Base-by-base conservation (phyloP, 148 eudicot genomes). In the Chenopodium album region DNA sequence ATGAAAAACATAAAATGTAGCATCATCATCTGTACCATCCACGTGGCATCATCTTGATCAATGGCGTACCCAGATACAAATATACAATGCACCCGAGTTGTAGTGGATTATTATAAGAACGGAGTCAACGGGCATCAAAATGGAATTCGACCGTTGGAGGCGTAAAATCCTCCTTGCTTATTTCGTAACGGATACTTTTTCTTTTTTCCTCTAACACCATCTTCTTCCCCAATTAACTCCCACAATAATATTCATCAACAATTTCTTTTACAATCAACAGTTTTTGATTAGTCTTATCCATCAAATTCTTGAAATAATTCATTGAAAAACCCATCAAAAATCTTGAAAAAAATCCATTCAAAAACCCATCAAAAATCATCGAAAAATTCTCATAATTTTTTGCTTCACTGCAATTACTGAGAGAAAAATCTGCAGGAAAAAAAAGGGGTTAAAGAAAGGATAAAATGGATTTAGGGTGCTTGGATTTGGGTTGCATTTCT, bases 401-500 rank as follows among this genome's bases (percentile, higher is more conserved):
- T 41, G 44, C 44, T 41, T 41, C 44, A 32, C 54, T 31, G n/a
- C n/a, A 59, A 79, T 20, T 47, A 26, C n/a, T 65, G 2, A 2
- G 2, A 2, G 44, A 50, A 23, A 50, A 41, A 52, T 68, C 31
- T 26, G 29, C 7, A 41, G 44, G 7, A 41, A 41, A 37, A 41
- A 41, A 41, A 41, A 0, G 44, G 1, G 44, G 5, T 71, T n/a
- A 11, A 71, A 37, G 62, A 74, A 81, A 23, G 44, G n/a, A 44
- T 52, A 69, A 59, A 20, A 94, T 94, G 96, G 94, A 94, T 90
- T 83, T 92, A 19, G 93, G 92, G 10, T 92, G 94, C 62, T 79
- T 94, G 73, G 96, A 92, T 82, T 78, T 90, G 87, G 94, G 96
- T 50, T 92, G 96, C 66, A 75, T 91, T 64, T 72, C 82, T 3